phyloP scores from a whole-genome alignment of 2,329 filamentous ascomycete genomes.

The Parascedosporium putredinis region DNA sequence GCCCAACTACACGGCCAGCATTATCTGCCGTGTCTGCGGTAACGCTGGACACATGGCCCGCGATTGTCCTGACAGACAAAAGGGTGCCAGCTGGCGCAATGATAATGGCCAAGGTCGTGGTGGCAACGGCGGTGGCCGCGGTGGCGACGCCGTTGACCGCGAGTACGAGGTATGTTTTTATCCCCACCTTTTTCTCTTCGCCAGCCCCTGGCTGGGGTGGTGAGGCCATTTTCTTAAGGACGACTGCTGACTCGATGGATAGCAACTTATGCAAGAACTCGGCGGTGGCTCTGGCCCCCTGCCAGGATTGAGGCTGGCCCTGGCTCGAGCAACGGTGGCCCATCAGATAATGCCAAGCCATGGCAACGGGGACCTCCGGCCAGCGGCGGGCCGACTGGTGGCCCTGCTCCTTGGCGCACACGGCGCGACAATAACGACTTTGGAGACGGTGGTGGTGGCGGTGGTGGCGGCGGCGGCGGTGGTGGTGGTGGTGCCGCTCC shows the following conservation, averaged over 20 bases:
- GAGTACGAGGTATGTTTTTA: conserved; percentile 79
- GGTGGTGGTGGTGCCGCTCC: conserved; percentile 45
- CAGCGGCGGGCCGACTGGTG: conserved; percentile 70
- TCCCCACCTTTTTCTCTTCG: too few relatives aligned
- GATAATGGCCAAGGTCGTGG: conserved; percentile 46
- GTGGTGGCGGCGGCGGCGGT: conserved; percentile 29
- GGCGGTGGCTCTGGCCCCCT: conserved; percentile 58
- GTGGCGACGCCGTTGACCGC: conserved; percentile 76
- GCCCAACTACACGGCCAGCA: conserved; percentile 97
- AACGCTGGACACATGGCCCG: conserved; percentile 97
- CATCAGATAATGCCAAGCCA: conserved; percentile 52
- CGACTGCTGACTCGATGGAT: conserved; percentile 28
- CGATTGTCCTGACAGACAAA: conserved; percentile 90
- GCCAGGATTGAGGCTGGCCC: conserved; percentile 82
- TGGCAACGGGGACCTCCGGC: conserved; percentile 87
- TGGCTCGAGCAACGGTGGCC: conserved; percentile 44
- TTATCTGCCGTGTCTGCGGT: conserved; percentile 96
- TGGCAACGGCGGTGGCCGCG: conserved; percentile 50
- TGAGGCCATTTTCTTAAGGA: background rate
- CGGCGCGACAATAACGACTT: conserved; percentile 40
- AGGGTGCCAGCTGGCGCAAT: conserved; percentile 87
- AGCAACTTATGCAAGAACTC: conserved; percentile 97
- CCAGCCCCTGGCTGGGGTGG: background rate
- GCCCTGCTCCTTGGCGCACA: conserved; percentile 68
- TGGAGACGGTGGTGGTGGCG: conserved; percentile 31